Evolutionary conservation across 371 early-diverging fungal genomes (phyloP).

Genomic region (Amoeboaphelidium occidentale): DNA sequence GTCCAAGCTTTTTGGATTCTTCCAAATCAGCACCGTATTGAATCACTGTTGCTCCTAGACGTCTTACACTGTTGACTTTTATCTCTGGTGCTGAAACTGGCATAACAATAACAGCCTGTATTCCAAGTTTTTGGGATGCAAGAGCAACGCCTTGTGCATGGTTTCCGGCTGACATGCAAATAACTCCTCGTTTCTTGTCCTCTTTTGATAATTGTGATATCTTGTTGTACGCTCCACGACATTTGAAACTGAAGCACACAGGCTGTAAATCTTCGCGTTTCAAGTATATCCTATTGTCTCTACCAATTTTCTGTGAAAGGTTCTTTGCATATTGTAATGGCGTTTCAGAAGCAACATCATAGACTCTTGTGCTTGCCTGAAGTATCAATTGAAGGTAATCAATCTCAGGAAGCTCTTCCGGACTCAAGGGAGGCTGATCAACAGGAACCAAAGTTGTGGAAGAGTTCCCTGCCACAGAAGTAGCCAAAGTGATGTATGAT

Average conservation of each 20-base stretch:
- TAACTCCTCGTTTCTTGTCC: constrained; percentile 59
- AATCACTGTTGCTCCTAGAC: constrained; percentile 73
- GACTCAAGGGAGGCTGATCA: background rate
- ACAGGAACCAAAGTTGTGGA: background rate
- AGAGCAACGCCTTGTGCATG: constrained; percentile 88
- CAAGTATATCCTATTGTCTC: constrained; percentile 33
- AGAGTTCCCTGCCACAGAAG: background rate
- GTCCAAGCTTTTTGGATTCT: constrained; percentile 63
- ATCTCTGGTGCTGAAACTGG: constrained; percentile 45
- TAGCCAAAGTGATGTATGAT: background rate
- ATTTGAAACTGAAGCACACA: constrained; percentile 83
- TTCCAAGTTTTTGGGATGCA: constrained; percentile 66
- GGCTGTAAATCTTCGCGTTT: constrained; percentile 91
- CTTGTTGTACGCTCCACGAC: constrained; percentile 85
- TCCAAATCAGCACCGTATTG: constrained; percentile 76
- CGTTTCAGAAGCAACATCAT: constrained; percentile 73
- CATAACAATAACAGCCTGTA: constrained; percentile 89
- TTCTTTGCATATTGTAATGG: constrained; percentile 59
- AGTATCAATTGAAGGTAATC: background rate
- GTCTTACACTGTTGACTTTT: constrained; percentile 63
- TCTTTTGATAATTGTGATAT: constrained; percentile 44
- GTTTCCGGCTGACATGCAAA: constrained; percentile 89
- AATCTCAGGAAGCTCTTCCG: background rate
- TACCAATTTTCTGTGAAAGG: constrained; percentile 31
- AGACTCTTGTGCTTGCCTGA: constrained; percentile 17